Percentiles rank a stretch among this genome's conserved stretches.
phyloP scores from a whole-genome alignment of 1,284 basidiomycete species.

The Trametes polyzona region DNA sequence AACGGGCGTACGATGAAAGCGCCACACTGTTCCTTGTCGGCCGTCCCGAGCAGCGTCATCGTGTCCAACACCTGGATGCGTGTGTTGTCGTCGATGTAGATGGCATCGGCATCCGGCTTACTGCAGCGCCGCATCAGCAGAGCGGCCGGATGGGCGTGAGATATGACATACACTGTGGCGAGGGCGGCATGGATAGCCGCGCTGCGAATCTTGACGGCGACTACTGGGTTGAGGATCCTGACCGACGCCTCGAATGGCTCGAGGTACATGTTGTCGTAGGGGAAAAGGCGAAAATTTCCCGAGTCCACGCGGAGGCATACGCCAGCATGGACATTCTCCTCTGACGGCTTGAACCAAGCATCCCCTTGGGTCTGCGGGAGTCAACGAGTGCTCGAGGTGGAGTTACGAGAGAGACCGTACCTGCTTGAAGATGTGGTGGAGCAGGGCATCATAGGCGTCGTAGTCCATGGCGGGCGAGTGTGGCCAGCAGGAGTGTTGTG shows the following conservation, averaged over 20 bases:
- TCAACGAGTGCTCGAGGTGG: neutral
- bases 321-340: conserved; percentile 70
- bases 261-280: conserved; percentile 63
- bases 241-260: conserved; percentile 76
- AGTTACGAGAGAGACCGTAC: conserved; percentile 30
- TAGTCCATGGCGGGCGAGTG: conserved; percentile 57
- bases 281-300: conserved; percentile 68
- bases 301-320: conserved; percentile 67
- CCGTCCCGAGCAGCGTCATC: conserved; percentile 63
- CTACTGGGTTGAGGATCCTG: conserved; percentile 76
- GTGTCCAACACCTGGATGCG: conserved; percentile 71
- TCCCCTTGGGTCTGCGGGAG: conserved; percentile 62
- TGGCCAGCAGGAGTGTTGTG: neutral
- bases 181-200: conserved; percentile 81
- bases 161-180: conserved; percentile 60
- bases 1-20: conserved; percentile 69
- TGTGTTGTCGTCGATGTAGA: conserved; percentile 59
- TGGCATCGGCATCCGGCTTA: conserved; percentile 50
- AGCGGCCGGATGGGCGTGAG: neutral
- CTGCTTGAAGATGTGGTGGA: conserved; percentile 65
- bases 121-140: conserved; percentile 37
- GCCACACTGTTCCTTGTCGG: conserved; percentile 84
- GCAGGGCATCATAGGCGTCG: conserved; percentile 71
- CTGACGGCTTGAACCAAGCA: conserved; percentile 76
- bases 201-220: conserved; percentile 79